These are phyloP conservation scores for Paracorniculantispora psalliotae DNA, from an alignment of 2,329 filamentous ascomycete genomes.

Conservation along the genomic window DNA sequence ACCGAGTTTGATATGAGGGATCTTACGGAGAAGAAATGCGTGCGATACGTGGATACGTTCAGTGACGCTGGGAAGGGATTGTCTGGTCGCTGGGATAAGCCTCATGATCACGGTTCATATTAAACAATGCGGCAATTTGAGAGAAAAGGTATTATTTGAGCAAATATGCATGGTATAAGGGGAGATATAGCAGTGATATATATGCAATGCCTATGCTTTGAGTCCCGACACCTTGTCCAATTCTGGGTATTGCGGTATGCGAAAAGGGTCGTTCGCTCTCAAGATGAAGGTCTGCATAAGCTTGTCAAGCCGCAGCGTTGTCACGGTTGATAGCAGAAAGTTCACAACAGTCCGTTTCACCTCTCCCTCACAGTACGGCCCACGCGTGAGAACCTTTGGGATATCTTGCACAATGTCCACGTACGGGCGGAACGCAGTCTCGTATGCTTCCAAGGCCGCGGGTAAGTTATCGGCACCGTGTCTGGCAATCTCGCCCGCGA, in stretches of 20 bases:
- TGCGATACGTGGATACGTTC: constrained; percentile 17
- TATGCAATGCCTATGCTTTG: neutral
- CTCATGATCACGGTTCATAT: constrained; percentile 17
- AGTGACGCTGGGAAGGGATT: constrained; percentile 5
- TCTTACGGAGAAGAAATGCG: constrained; percentile 15
- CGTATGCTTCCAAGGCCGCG: constrained; percentile 14
- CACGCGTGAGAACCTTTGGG: neutral
- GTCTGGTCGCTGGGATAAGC: constrained; percentile 13
- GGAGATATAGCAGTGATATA: neutral
- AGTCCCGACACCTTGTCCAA: neutral
- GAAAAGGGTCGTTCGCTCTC: neutral
- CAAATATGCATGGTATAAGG: neutral
- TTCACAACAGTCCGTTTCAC: neutral
- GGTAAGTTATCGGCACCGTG: neutral
- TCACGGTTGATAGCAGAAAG: neutral
- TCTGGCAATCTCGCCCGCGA: constrained; percentile 42
- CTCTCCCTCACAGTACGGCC: neutral
- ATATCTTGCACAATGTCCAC: constrained; percentile 2
- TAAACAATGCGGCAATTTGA: neutral
- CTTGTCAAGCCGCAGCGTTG: neutral
- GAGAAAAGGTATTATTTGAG: too few relatives aligned
- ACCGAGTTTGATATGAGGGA: constrained; percentile 16
- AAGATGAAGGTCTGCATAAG: neutral
- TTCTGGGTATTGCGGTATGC: constrained; percentile 2
- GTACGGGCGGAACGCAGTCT: constrained; percentile 11